Conservation (phyloP, 768 basidiomycete species). For the Amanita pallidorosea region DNA sequence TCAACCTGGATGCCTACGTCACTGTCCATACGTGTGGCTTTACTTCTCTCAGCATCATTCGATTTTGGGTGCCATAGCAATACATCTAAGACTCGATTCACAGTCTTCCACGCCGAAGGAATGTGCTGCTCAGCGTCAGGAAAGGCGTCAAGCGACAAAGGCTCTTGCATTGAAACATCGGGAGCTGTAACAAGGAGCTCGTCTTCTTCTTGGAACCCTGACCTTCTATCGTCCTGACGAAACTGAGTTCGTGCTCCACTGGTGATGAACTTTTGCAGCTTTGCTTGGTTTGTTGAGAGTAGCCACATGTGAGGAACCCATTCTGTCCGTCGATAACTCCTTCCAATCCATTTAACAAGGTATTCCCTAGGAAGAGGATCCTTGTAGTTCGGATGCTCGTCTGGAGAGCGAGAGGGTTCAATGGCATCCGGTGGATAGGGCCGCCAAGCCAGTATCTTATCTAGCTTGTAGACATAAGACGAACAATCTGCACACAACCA, state of each 20-base stretch:
- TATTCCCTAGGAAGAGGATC: slow-evolving; percentile 75
- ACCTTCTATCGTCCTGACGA: slow-evolving; percentile 40
- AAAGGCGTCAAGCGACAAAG: slow-evolving; percentile 28
- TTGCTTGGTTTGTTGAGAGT: slow-evolving; percentile 47
- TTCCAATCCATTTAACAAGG: slow-evolving; percentile 78
- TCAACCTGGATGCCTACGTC: slow-evolving; percentile 22
- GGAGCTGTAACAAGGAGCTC: slow-evolving; percentile 31
- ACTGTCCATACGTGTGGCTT: slow-evolving; percentile 10
- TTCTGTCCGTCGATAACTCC: slow-evolving; percentile 68
- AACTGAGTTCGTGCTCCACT: slow-evolving; percentile 56
- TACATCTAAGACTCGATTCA: slow-evolving; percentile 88
- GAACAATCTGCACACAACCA: slow-evolving; percentile 77
- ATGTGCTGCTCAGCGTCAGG: slow-evolving; percentile 68
- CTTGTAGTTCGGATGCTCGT: slow-evolving; percentile 42
- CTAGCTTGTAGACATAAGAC: slow-evolving; percentile 58
- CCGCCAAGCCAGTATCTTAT: slow-evolving; percentile 89
- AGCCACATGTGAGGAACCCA: slow-evolving; percentile 97
- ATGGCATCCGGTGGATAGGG: slow-evolving; percentile 60
- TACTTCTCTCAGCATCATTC: slow-evolving; percentile 12
- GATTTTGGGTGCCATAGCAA: slow-evolving; percentile 44
- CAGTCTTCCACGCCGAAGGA: slow-evolving; percentile 73
- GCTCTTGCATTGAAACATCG: slow-evolving; percentile 14
- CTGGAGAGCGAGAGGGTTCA: slow-evolving; percentile 32
- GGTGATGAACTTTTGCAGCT: slow-evolving; percentile 68
- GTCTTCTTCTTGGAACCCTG: slow-evolving; percentile 22